Evolutionary conservation across 352 stramenopile species (phyloP), one percentile per base, ranked within the genome.

Genomic region (Phytophthora quininea): DNA sequence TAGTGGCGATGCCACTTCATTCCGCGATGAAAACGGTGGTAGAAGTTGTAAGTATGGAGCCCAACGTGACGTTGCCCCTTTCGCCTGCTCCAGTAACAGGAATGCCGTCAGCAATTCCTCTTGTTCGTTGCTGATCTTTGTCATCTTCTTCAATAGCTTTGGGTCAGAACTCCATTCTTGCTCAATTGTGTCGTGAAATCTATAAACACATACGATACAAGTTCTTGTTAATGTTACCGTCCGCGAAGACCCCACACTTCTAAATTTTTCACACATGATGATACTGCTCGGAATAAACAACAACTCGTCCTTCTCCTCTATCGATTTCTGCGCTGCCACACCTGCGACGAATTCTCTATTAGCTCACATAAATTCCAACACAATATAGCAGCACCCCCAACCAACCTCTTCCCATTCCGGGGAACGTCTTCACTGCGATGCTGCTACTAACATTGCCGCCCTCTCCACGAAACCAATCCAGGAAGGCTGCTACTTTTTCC

Each of bases 61-160:
- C 84, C 86, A 93, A 0, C 12, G 59, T 4, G 86, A 92, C 9
- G 45, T 51, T 3, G 51, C 4, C 1, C 71, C 58, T 32, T 89
- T 77, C 54, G 71, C 58, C 48, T 81, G 65, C 40, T 93, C 82
- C 10, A 87, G 35, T 27, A 93, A 7, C 45, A 93, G 48, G 56
- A 91, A 92, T 24, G 80, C 82, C 0, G 84, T 87, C 29, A 93
- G 48, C 15, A 91, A 49, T 53, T 90, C 86, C 32, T 90, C 79
- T 32, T 73, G 63, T 12, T 75, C 58, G 1, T 64, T 51, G 15
- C 62, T 11, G 3, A 91, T 54, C 29, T 77, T 77, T 12, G 43
- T 30, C 40, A 89, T 73, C 29, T 77, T 84, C 11, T 64, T 42
- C n/a, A 65, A 56, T 27, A 90, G 54, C 3, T 68, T 68, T 1